Evolutionary conservation across 2,329 filamentous ascomycete species (phyloP).

Genomic region (Didymella sp.): DNA sequence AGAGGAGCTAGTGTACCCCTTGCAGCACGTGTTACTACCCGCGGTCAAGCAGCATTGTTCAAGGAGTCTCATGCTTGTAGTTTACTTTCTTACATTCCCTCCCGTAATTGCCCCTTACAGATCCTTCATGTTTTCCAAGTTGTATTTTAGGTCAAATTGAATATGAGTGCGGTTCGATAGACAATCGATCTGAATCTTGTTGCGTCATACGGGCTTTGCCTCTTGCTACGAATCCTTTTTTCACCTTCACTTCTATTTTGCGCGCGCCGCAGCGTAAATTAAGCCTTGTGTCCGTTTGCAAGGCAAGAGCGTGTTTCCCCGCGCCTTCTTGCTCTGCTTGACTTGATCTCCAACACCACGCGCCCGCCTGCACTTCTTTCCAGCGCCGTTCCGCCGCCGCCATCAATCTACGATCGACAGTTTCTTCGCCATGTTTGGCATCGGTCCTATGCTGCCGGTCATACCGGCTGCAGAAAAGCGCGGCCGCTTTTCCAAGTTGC

Average conservation of each 20-base stretch:
- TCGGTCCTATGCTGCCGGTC: constrained; percentile 13
- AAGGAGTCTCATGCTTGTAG: constrained; percentile 18
- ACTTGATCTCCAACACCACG: neutral
- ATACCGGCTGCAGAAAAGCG: neutral
- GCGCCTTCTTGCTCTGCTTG: constrained; percentile 3
- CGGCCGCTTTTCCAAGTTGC: neutral
- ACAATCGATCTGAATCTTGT: constrained; percentile 12
- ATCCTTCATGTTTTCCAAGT: constrained; percentile 17
- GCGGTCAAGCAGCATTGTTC: constrained; percentile 22
- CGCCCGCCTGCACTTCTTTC: neutral
- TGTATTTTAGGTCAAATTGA: constrained; percentile 26
- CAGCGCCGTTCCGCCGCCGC: neutral
- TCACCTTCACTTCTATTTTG: constrained; percentile 12
- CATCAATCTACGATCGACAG: neutral
- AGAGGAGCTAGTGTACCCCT: constrained; percentile 1
- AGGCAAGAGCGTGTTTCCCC: neutral
- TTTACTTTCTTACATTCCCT: constrained; percentile 22
- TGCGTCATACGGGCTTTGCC: neutral
- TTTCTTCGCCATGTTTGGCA: constrained; percentile 9
- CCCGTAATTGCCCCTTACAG: constrained; percentile 23
- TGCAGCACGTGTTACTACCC: constrained; percentile 15
- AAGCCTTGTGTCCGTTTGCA: neutral
- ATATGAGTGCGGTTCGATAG: constrained; percentile 22
- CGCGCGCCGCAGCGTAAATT: neutral
- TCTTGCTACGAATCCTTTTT: neutral